Percentiles rank a stretch among this genome's conserved stretches.
Conservation (phyloP, 83 land plant species). For the Diphasiastrum complanatum region DNA sequence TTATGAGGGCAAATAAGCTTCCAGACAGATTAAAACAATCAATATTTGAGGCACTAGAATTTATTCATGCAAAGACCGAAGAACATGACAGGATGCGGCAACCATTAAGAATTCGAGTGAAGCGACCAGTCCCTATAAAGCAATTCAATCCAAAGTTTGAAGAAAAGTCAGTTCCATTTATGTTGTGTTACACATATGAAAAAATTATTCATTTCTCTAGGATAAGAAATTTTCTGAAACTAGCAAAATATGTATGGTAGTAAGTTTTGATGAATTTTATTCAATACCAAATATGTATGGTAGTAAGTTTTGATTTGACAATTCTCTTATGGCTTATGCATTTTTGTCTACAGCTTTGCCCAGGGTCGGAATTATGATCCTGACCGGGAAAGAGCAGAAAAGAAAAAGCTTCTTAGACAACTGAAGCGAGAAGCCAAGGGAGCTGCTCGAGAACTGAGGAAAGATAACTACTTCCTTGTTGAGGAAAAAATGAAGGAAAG, state of each 20-base stretch:
- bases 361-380: conserved; percentile 90
- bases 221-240: not conserved
- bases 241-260: not conserved
- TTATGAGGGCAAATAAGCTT: conserved; percentile 30
- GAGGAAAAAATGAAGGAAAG: conserved; percentile 55
- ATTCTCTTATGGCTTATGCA: too few relatives aligned
- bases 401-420: conserved; percentile 52
- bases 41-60: conserved; percentile 26
- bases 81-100: conserved; percentile 51
- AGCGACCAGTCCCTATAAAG: conserved; percentile 73
- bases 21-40: conserved; percentile 33
- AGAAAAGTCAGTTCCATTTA: conserved; percentile 50
- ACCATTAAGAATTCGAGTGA: conserved; percentile 69
- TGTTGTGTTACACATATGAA: conserved; percentile 2
- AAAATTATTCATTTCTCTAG: not conserved
- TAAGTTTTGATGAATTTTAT: too few relatives aligned
- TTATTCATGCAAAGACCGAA: conserved; percentile 37
- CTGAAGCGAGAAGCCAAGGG: conserved; percentile 72
- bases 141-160: conserved; percentile 77
- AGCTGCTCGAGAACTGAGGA: conserved; percentile 77
- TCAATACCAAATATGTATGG: too few relatives aligned
- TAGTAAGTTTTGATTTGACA: too few relatives aligned
- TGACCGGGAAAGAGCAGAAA: conserved; percentile 74
- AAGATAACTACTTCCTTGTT: conserved; percentile 73
- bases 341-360: conserved; percentile 53